phyloP scores from a whole-genome alignment of 208 protist species.

The Leptomonas pyrrhocoris region DNA sequence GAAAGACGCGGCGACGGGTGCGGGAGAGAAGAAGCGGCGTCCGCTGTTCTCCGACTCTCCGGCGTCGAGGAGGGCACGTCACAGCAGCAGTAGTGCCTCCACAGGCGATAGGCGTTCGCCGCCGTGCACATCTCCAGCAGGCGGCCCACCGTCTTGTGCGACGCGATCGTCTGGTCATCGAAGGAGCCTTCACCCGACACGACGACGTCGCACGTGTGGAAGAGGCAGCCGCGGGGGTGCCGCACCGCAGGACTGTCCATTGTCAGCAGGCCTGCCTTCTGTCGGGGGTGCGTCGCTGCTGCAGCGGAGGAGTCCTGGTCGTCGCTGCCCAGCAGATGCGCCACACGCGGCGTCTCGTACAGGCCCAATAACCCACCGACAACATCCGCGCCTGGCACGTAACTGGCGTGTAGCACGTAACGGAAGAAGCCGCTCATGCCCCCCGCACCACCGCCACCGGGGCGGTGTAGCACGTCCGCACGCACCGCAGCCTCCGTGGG shows the following conservation, averaged over 20 bases:
- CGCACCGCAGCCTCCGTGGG: neutral
- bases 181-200: slow-evolving; percentile 84
- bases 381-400: slow-evolving; percentile 60
- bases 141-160: slow-evolving; percentile 71
- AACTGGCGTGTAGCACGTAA: slow-evolving; percentile 52
- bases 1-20: neutral
- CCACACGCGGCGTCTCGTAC: slow-evolving; percentile 16
- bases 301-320: too few relatives aligned
- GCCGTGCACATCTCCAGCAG: slow-evolving; percentile 74
- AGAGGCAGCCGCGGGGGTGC: slow-evolving; percentile 31
- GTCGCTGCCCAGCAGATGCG: slow-evolving; percentile 11
- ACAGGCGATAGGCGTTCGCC: slow-evolving; percentile 50
- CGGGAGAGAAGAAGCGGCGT: neutral
- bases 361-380: slow-evolving; percentile 55
- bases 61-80: neutral
- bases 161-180: slow-evolving; percentile 67
- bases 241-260: neutral
- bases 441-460: slow-evolving; percentile 70
- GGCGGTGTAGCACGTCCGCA: slow-evolving; percentile 38
- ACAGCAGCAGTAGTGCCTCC: slow-evolving; percentile 18
- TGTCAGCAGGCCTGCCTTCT: neutral
- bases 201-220: slow-evolving; percentile 40
- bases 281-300: too few relatives aligned
- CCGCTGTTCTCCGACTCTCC: neutral
- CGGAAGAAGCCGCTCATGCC: slow-evolving; percentile 85